Evolutionary conservation across 169 alveolate genomes (phyloP).

Genomic region (Amoebophrya sp.): DNA sequence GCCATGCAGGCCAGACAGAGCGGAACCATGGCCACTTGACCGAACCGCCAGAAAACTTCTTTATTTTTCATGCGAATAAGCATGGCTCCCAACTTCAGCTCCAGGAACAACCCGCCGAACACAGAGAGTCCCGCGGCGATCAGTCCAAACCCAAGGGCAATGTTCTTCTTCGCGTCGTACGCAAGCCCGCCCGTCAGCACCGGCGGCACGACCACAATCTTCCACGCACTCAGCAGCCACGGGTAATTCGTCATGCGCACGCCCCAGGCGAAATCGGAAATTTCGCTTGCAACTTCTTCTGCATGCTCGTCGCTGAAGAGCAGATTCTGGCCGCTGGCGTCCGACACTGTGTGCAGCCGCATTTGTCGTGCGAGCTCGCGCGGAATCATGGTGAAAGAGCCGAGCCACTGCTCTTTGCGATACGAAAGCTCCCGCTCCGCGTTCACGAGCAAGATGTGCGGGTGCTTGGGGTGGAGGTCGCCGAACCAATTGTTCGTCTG

Average conservation of each 20-base stretch:
- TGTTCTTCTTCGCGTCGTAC: not conserved
- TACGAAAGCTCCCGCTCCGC: not conserved
- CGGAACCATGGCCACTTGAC: constrained; percentile 8
- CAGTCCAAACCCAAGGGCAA: not conserved
- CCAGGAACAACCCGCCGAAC: not conserved
- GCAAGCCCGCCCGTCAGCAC: not conserved
- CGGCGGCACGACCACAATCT: not conserved
- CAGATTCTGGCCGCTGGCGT: not conserved
- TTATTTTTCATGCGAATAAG: not conserved
- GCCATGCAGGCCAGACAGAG: not conserved
- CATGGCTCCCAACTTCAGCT: not conserved
- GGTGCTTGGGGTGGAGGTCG: not conserved
- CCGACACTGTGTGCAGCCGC: not conserved
- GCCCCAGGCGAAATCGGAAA: too few relatives aligned
- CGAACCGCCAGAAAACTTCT: not conserved
- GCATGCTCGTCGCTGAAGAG: not conserved
- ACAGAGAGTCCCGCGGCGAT: not conserved
- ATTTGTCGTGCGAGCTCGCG: not conserved
- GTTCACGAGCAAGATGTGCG: not conserved
- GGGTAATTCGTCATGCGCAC: too few relatives aligned
- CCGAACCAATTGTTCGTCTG: not conserved
- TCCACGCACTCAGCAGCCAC: too few relatives aligned
- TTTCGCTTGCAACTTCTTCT: too few relatives aligned
- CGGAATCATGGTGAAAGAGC: not conserved
- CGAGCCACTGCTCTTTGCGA: not conserved